Conservation (phyloP, 768 basidiomycete genomes). For the Lentinula detonsa region DNA sequence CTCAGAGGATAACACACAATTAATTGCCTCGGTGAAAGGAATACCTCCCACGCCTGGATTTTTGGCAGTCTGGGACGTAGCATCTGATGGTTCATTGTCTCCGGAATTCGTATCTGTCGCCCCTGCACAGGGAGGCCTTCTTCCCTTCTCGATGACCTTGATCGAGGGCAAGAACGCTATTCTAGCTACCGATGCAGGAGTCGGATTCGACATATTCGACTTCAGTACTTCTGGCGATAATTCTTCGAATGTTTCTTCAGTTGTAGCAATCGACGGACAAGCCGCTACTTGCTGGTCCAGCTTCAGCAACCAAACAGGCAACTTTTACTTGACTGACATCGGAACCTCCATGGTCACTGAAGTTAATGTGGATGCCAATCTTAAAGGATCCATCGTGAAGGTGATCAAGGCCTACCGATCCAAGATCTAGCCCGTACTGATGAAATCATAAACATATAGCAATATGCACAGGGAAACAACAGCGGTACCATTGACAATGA, state of each 20-base stretch:
- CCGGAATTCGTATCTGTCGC: conserved; percentile 28
- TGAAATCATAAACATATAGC: conserved; percentile 14
- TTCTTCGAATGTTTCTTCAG: conserved; percentile 18
- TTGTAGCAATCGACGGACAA: conserved; percentile 29
- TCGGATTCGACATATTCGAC: conserved; percentile 34
- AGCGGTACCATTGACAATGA: conserved; percentile 35
- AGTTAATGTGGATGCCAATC: conserved; percentile 38
- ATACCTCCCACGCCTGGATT: conserved; percentile 41
- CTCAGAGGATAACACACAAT: conserved; percentile 34
- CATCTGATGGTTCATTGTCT: conserved; percentile 37
- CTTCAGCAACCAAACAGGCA: conserved; percentile 34
- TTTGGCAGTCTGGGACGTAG: conserved; percentile 45
- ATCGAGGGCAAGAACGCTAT: conserved; percentile 33
- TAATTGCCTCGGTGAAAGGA: conserved; percentile 46
- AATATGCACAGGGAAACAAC: conserved; percentile 31
- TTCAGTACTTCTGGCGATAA: conserved; percentile 19
- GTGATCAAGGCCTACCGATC: conserved; percentile 12
- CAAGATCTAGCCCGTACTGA: background rate
- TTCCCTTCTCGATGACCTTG: conserved; percentile 45
- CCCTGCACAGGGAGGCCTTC: conserved; percentile 33
- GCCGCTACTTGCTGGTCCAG: conserved; percentile 37
- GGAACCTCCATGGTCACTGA: conserved; percentile 35
- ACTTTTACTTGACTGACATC: conserved; percentile 40
- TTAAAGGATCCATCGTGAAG: conserved; percentile 39
- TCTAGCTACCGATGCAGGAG: conserved; percentile 32